Evolutionary conservation across 108 stramenopile genomes (phyloP).

Genomic region (Epithemia pelagica): DNA sequence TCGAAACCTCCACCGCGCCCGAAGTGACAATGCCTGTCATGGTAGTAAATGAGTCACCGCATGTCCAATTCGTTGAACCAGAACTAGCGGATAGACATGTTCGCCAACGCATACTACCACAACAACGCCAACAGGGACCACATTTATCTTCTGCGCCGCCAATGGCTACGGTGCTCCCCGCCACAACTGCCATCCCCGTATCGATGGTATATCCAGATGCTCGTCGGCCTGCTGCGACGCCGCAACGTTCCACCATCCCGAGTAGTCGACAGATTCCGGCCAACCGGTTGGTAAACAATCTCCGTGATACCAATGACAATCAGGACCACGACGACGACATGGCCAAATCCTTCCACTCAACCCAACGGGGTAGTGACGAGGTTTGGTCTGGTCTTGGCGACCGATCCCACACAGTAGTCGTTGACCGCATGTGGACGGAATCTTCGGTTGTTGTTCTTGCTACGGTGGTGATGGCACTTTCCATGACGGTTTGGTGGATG

Average conservation of each 20-base stretch:
- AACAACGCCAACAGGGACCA: neutral
- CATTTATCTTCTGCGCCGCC: neutral
- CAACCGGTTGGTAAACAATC: too few species aligned
- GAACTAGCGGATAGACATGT: too few species aligned
- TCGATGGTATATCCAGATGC: neutral
- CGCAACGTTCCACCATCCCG: neutral
- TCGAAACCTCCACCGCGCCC: neutral
- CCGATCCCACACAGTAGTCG: too few species aligned
- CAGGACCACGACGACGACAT: neutral
- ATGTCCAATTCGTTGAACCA: too few species aligned
- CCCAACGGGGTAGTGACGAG: neutral
- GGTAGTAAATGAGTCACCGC: neutral
- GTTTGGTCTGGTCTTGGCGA: too few species aligned
- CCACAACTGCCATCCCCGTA: neutral
- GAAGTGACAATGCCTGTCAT: neutral
- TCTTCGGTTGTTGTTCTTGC: too few species aligned
- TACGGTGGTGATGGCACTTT: too few species aligned
- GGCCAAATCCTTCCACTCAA: neutral
- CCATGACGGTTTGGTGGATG: too few species aligned
- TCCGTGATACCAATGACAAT: neutral
- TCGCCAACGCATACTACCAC: neutral
- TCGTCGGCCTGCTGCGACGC: neutral
- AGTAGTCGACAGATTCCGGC: neutral
- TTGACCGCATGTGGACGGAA: too few species aligned
- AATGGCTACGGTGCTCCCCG: neutral